phyloP scores from a whole-genome alignment of 371 early-diverging fungal genomes.

The Rhizopus microsporus region DNA sequence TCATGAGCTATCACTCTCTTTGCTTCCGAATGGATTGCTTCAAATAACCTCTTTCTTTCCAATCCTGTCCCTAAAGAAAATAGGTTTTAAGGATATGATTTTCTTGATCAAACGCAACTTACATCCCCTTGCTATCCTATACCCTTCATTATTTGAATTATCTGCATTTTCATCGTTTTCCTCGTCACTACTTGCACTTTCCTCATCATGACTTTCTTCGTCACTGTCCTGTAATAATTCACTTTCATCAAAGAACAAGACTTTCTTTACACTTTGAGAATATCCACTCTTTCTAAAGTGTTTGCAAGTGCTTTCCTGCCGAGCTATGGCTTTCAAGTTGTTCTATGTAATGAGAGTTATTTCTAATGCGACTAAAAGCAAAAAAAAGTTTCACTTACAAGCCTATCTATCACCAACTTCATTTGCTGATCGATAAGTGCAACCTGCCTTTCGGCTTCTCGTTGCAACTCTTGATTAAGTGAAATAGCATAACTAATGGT shows the following conservation, averaged over 20 bases:
- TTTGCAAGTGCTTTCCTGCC: neutral
- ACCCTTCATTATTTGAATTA: slow-evolving; percentile 8
- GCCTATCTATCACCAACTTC: neutral
- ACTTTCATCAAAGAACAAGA: neutral
- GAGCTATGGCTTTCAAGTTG: too few species aligned
- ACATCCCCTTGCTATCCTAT: neutral
- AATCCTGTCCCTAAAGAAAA: slow-evolving; percentile 24
- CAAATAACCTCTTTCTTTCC: slow-evolving; percentile 28
- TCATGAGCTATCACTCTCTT: slow-evolving; percentile 22
- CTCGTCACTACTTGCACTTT: slow-evolving; percentile 1
- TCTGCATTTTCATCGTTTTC: slow-evolving; percentile 9
- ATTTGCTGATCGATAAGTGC: slow-evolving; percentile 18
- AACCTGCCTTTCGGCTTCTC: slow-evolving; percentile 17
- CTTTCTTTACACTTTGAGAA: neutral
- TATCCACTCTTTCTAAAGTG: neutral
- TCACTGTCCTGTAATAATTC: slow-evolving; percentile 5
- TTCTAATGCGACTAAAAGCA: neutral
- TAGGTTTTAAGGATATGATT: neutral
- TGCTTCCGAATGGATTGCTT: slow-evolving; percentile 33
- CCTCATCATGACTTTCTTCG: neutral
- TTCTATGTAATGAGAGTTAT: neutral
- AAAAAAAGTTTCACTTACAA: neutral
- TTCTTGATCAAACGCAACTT: neutral
- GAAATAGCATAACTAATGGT: slow-evolving; percentile 22
- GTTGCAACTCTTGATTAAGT: slow-evolving; percentile 25